These are phyloP conservation scores for Alternaria solani DNA, from an alignment of 2,329 filamentous ascomycete genomes.

Conservation along the genomic window DNA sequence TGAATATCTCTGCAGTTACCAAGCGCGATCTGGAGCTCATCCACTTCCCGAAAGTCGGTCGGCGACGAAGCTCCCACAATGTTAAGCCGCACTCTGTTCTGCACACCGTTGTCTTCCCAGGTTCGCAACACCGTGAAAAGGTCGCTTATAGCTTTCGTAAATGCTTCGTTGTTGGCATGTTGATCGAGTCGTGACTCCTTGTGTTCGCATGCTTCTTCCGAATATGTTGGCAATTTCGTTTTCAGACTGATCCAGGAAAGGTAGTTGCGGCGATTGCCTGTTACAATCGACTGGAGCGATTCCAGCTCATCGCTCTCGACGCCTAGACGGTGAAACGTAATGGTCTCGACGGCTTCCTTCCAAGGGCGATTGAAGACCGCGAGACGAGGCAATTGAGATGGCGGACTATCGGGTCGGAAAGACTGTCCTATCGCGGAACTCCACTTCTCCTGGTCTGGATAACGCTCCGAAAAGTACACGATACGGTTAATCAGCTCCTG, in stretches of 20 bases:
- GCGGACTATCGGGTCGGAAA: background rate
- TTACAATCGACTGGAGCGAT: constrained; percentile 9
- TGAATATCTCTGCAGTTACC: constrained; percentile 5
- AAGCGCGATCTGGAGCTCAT: constrained; percentile 8
- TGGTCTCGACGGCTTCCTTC: constrained; percentile 15
- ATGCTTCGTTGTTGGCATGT: constrained; percentile 6
- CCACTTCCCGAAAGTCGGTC: constrained; percentile 10
- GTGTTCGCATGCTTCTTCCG: constrained; percentile 10
- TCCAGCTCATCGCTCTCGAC: constrained; percentile 12
- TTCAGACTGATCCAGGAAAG: constrained; percentile 7
- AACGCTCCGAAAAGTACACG: constrained; percentile 9
- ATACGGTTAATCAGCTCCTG: constrained; percentile 25
- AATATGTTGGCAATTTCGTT: constrained; percentile 10
- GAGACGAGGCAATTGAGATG: constrained; percentile 11
- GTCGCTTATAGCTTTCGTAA: constrained; percentile 5
- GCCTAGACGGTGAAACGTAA: constrained; percentile 10
- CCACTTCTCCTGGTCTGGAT: constrained; percentile 10
- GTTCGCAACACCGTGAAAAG: constrained; percentile 8
- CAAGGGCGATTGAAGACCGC: constrained; percentile 12
- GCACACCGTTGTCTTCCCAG: constrained; percentile 15
- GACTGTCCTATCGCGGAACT: constrained; percentile 8
- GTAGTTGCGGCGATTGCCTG: constrained; percentile 10
- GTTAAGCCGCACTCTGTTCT: constrained; percentile 4
- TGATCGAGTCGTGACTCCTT: constrained; percentile 9
- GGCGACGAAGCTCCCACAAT: background rate